Evolutionary conservation across 495 filamentous ascomycete species (phyloP), one percentile per base, ranked within the genome.

Genomic region (Bacidia rubella): DNA sequence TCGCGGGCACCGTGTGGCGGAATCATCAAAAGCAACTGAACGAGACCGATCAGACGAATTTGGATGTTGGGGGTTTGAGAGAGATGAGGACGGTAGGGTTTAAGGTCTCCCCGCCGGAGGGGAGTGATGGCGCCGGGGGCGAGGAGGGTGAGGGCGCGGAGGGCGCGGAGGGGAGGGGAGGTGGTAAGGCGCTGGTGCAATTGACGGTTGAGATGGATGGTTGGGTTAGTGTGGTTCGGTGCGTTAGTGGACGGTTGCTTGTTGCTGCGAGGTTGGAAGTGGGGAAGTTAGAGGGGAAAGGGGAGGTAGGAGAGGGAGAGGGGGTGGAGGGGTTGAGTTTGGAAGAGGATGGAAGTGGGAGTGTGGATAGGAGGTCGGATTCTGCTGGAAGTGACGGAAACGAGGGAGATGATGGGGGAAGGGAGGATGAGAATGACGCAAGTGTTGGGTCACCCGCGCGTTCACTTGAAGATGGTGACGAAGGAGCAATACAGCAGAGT

Each of bases 1-100:
- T 57, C 49, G 53, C 60, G 17, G 60, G 54, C 9, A 40, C 47
- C 17, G 53, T 55, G 44, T 62, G 57, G 57, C 43, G 48, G 5
- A 49, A 32, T 19, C 56, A 55, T 15, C 38, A 51, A 22, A 32
- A 17, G 7, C 24, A 51, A 2, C 25, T 61, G 22, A 41, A 23
- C 3, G 40, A 26, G n/a, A 54, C 27, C 0, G 56, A 47, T 42
- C 17, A 42, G 1, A 23, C 32, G n/a, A 39, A 41, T 22, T 38
- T 55, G 25, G 20, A 20, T 15, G 32, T 43, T n/a, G 40, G 47
- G 11, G 48, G 52, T 1, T 17, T 50, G 9, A 10, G 20, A 26
- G 47, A 21, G 11, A 50, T 50, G 47, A 50, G 26, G 29, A 50
- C 47, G 10, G 5, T 50, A 12, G 19, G 29, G n/a, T 22, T 50